Base-by-base conservation (phyloP, 441 rosid species). In the Populus tomentosa region DNA sequence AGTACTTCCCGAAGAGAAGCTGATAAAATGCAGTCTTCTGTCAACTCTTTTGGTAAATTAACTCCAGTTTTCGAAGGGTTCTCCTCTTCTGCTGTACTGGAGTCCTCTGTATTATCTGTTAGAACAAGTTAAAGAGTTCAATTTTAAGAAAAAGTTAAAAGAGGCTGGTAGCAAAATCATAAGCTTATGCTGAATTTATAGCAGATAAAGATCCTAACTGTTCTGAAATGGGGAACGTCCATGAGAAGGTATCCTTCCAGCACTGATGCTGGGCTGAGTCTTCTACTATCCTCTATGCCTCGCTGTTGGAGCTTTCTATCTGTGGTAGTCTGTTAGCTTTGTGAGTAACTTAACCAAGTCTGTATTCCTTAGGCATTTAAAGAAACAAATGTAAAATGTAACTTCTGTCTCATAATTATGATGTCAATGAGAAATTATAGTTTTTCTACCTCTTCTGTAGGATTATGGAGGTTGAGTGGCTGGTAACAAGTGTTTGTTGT, bases 311-410 rank as follows among this genome's bases (percentile, higher is more conserved):
- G 59, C 77, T 79, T 80, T 67, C 80, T 67, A 32, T 78, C 88
- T 84, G 84, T n/a, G 66, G 26, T 75, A 73, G 50, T 81, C 87
- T 88, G 88, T 84, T 84, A 70, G 73, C 70, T 56, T 74, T 69
- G 74, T 77, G 10, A 78, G 81, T 77, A 69, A 66, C 40, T 46
- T 33, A 33, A 65, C 13, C 70, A 16, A 72, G 35, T 13, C 40
- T n/a, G 10, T 67, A 56, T 74, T 80, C 38, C 23, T 42, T 40
- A 21, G 68, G 56, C 56, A 46, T 46, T 13, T 46, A 67, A 70
- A 76, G 10, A 36, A 62, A 72, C 3, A 23, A 21, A 40, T 13
- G 5, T 16, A 8, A 46, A 32, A 35, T 18, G 24, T 3, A 18
- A 11, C 13, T 24, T 76, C 20, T 10, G 28, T 56, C 13, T 7